phyloP scores from a whole-genome alignment of 2,329 filamentous ascomycete species.

The Verticillium nonalfalfae region DNA sequence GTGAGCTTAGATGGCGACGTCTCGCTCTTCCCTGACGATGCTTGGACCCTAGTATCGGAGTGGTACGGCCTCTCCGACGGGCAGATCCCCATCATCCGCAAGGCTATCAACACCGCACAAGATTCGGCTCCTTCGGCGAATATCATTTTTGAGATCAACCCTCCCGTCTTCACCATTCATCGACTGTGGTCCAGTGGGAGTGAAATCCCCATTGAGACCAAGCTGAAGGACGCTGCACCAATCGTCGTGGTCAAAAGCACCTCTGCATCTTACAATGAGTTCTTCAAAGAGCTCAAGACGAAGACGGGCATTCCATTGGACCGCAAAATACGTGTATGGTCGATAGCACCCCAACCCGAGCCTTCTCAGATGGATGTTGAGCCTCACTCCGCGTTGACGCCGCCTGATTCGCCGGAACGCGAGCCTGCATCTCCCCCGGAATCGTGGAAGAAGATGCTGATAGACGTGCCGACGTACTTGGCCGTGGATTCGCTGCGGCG shows the following conservation, averaged over 20 bases:
- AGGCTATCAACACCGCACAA: conserved; percentile 68
- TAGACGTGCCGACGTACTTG: conserved; percentile 49
- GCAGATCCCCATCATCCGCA: conserved; percentile 66
- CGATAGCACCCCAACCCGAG: conserved; percentile 39
- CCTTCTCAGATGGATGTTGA: conserved; percentile 26
- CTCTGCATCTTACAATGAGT: conserved; percentile 63
- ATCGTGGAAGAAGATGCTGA: conserved; percentile 34
- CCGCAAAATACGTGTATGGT: conserved; percentile 74
- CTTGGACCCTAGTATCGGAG: conserved; percentile 72
- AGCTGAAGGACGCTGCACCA: conserved; percentile 55
- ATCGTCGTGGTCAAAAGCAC: conserved; percentile 65
- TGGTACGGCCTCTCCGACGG: conserved; percentile 76
- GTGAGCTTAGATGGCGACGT: conserved; percentile 60
- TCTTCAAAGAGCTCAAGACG: conserved; percentile 68
- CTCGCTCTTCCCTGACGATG: conserved; percentile 68
- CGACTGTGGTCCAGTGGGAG: conserved; percentile 63
- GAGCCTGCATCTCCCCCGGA: conserved; percentile 21
- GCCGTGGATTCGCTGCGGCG: conserved; percentile 13
- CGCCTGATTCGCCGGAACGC: conserved; percentile 30
- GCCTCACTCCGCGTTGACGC: conserved; percentile 28
- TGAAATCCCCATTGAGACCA: conserved; percentile 49
- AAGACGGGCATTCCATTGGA: conserved; percentile 59
- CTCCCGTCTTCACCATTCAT: conserved; percentile 78
- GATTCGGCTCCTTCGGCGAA: conserved; percentile 52
- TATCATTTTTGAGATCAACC: conserved; percentile 75